Conservation (phyloP, 352 stramenopile species). For the Globisporangium lucens region DNA sequence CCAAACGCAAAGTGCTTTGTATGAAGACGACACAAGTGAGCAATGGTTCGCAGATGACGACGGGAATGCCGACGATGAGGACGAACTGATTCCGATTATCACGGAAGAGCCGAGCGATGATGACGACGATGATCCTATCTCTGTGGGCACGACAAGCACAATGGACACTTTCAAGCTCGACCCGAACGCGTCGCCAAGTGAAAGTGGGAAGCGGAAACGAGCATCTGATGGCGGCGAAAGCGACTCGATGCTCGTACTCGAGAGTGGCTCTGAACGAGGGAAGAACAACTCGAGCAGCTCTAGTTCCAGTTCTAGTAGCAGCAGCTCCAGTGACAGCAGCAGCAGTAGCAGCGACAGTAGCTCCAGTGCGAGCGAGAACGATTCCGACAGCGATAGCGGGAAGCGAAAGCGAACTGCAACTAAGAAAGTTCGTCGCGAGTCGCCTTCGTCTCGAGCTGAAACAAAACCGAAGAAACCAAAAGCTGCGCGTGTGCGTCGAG, state of each 20-base stretch:
- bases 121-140: constrained; percentile 16
- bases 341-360: constrained; percentile 19
- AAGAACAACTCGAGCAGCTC: constrained; percentile 22
- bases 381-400: constrained; percentile 18
- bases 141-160: constrained; percentile 9
- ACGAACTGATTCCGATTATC: constrained; percentile 12
- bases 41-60: constrained; percentile 20
- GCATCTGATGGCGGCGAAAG: constrained; percentile 18
- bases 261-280: constrained; percentile 9
- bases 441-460: not conserved
- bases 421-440: constrained; percentile 17
- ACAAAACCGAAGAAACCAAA: not conserved
- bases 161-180: not conserved
- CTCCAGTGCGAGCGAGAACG: constrained; percentile 14
- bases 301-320: constrained; percentile 21
- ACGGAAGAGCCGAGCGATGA: constrained; percentile 11
- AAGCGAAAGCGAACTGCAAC: constrained; percentile 2
- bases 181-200: not conserved
- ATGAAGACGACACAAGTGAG: constrained; percentile 3
- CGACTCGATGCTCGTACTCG: constrained; percentile 28
- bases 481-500: constrained; percentile 22
- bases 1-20: not conserved
- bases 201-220: constrained; percentile 16
- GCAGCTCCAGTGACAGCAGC: not conserved
- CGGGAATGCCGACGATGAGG: constrained; percentile 5